Evolutionary conservation across 768 basidiomycete species (phyloP), one percentile per base, ranked within the genome.

Genomic region (Pleurotus citrinopileatus): DNA sequence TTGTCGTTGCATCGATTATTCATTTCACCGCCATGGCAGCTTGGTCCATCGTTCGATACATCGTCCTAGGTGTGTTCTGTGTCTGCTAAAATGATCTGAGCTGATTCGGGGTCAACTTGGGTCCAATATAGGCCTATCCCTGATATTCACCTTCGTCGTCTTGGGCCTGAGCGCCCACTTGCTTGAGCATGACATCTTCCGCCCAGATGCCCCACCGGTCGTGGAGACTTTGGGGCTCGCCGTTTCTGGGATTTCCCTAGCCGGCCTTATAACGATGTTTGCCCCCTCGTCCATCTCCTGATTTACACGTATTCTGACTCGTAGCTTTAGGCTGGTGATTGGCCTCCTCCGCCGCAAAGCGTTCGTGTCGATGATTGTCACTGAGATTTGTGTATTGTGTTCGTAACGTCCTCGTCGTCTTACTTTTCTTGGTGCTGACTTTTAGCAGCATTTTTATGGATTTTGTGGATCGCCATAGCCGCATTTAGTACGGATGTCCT

Each of bases 291-390:
- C 6, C 10, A 28, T 29, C 15, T 17, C 23, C n/a, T n/a, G n/a
- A n/a, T n/a, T n/a, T n/a, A n/a, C 20, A 46, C 17, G n/a, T 26
- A 25, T 9, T 28, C 32, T 48, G 28, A 12, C 15, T 17, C 13
- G 29, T 42, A 13, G 34, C n/a, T 38, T 26, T 32, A 53, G 52
- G 17, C 23, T 53, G 13, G 10, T 42, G 7, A 25, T 42, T 9
- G 38, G 52, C 40, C 13, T 42, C n/a, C 40, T 53, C 9, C 52
- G 52, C 20, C 22, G 36, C 2, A 9, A 17, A 10, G 52, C 52
- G 6, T 25, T 53, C 22, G 42, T 28, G 19, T 53, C 52, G 6
- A 53, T 53, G 52, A 42, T 53, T n/a, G 37, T 40, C 15, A 36
- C 36, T 8, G 52, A 53, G 34, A 22, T 42, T 13, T 23, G 38